A percentile compares a stretch with the other conserved stretches of the same genome.
These are phyloP conservation scores for Ceratobasidium theobromae DNA, from an alignment of 1,284 basidiomycete species.

Conservation along the genomic window DNA sequence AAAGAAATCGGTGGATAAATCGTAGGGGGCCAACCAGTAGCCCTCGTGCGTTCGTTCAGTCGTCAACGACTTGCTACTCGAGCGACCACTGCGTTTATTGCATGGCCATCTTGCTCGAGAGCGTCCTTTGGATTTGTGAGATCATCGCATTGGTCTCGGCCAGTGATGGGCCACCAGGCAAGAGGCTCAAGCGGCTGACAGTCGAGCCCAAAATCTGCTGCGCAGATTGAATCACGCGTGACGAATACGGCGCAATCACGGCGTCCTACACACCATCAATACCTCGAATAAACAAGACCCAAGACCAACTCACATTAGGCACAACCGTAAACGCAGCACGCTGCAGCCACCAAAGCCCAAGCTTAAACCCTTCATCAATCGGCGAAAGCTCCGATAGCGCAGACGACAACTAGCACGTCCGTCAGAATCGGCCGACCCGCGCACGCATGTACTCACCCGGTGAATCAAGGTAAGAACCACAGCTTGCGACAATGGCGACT, in stretches of 20 bases:
- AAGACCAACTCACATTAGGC: conserved; percentile 56
- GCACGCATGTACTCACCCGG: conserved; percentile 54
- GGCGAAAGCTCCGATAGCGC: conserved; percentile 72
- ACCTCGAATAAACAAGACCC: conserved; percentile 12
- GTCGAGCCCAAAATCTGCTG: conserved; percentile 71
- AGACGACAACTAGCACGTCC: conserved; percentile 57
- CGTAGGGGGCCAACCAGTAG: conserved; percentile 11
- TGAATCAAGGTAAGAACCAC: conserved; percentile 78
- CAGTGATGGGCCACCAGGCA: conserved; percentile 63
- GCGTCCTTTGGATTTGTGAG: conserved; percentile 69
- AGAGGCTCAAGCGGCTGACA: conserved; percentile 71
- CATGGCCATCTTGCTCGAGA: conserved; percentile 58
- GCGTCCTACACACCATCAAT: conserved; percentile 56
- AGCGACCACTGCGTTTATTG: not conserved
- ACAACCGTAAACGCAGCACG: conserved; percentile 67
- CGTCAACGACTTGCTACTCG: not conserved
- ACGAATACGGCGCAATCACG: conserved; percentile 74
- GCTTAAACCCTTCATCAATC: conserved; percentile 74
- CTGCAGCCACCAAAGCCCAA: conserved; percentile 79
- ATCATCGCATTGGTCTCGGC: conserved; percentile 67
- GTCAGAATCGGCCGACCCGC: conserved; percentile 7
- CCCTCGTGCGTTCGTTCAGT: not conserved
- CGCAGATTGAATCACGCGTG: conserved; percentile 74
- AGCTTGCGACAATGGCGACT: conserved; percentile 68
- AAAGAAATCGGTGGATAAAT: not conserved